Evolutionary conservation across 2,329 filamentous ascomycete genomes (phyloP).

Genomic region (Apiospora kogelbergensis): DNA sequence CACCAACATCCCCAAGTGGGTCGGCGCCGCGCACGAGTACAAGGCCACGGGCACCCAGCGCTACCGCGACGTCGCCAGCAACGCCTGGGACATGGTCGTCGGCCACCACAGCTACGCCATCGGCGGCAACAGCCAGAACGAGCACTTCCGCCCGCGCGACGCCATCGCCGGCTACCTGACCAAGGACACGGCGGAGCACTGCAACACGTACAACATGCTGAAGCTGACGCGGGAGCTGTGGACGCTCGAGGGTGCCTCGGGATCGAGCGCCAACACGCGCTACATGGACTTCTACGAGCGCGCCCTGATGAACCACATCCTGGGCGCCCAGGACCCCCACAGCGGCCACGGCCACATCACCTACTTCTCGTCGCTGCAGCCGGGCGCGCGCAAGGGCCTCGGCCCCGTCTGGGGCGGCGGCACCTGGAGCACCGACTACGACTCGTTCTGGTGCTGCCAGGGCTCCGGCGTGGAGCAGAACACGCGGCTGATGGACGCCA

Average conservation of each 20-base stretch:
- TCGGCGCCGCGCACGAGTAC: constrained; percentile 49
- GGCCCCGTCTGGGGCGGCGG: constrained; percentile 55
- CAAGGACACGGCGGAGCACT: constrained; percentile 49
- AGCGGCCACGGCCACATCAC: constrained; percentile 49
- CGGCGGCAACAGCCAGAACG: constrained; percentile 52
- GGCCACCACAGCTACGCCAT: constrained; percentile 51
- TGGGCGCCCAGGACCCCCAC: constrained; percentile 47
- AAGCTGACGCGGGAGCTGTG: constrained; percentile 54
- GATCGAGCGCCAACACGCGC: constrained; percentile 22
- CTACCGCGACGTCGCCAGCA: constrained; percentile 48
- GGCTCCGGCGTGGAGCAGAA: constrained; percentile 50
- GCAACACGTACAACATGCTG: constrained; percentile 59
- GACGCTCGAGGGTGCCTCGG: constrained; percentile 36
- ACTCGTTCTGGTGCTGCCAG: constrained; percentile 55
- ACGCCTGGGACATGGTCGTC: constrained; percentile 49
- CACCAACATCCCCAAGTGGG: constrained; percentile 55
- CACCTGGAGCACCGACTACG: constrained; percentile 54
- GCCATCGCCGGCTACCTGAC: constrained; percentile 44
- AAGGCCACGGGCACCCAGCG: constrained; percentile 43
- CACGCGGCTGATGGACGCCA: constrained; percentile 52
- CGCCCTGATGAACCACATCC: constrained; percentile 49
- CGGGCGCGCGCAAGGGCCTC: constrained; percentile 46
- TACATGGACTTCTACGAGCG: constrained; percentile 57
- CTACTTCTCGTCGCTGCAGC: constrained; percentile 51
- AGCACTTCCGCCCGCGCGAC: constrained; percentile 49